phyloP scores from a whole-genome alignment of 1,139 yeast species.

The Petasospora rhodanensis region DNA sequence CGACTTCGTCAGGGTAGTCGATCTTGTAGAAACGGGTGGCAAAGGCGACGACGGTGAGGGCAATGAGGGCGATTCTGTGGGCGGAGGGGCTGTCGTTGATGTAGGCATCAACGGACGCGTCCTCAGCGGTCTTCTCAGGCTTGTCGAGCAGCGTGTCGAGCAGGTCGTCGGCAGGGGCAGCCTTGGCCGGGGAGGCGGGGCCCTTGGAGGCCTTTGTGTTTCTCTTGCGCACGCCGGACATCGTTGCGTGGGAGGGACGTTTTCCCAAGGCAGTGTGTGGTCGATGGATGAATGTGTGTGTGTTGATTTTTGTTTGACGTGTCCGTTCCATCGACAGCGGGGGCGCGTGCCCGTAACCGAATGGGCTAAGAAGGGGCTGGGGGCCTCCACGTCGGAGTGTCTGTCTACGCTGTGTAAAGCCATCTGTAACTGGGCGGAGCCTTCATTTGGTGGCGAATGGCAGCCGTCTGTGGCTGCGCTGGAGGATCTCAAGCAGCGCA shows the following conservation, averaged over 20 bases:
- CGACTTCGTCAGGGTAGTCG: constrained; percentile 78
- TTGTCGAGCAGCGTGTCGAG: not conserved
- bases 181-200: constrained; percentile 1
- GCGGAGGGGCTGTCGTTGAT: constrained; percentile 17
- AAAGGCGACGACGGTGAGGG: constrained; percentile 64
- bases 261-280: no score
- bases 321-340: no score
- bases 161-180: not conserved
- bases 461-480: constrained; percentile 59
- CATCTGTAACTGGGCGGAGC: not conserved
- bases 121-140: not conserved
- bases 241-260: no score
- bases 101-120: no score
- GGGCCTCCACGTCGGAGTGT: no score
- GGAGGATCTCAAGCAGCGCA: constrained; percentile 51
- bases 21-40: constrained; percentile 67
- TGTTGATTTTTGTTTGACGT: no score
- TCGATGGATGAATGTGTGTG: no score
- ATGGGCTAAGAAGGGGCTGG: no score
- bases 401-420: not conserved
- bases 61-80: constrained; percentile 40
- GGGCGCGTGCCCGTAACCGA: no score
- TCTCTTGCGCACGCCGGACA: constrained; percentile 16
- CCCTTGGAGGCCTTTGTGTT: constrained; percentile 4
- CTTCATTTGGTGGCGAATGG: constrained; percentile 56